These are phyloP conservation scores for Novakomyces olei DNA, from an alignment of 805 yeast genomes.

Conservation along the genomic window DNA sequence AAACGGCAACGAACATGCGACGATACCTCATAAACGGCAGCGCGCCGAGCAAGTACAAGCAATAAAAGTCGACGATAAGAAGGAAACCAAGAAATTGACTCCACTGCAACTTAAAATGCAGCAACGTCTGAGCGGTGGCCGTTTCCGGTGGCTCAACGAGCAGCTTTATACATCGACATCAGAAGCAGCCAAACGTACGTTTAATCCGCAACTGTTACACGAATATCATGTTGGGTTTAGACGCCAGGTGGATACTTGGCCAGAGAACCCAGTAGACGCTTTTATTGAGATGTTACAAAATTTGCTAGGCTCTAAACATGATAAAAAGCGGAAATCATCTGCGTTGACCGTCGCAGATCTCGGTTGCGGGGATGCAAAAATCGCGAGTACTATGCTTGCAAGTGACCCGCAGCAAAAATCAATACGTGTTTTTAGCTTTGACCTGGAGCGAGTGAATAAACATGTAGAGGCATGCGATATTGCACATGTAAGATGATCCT, in stretches of 20 bases:
- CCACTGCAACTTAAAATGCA: slow-evolving; percentile 89
- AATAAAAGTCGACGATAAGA: too few species aligned
- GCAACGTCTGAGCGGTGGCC: slow-evolving; percentile 79
- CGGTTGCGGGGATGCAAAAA: slow-evolving; percentile 98
- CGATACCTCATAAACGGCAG: too few species aligned
- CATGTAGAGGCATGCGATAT: slow-evolving; percentile 94
- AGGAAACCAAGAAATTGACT: too few species aligned
- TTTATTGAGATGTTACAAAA: slow-evolving; percentile 48
- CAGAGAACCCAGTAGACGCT: slow-evolving; percentile 92
- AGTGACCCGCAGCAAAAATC: slow-evolving; percentile 15
- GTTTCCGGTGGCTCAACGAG: slow-evolving; percentile 96
- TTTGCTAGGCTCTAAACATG: slow-evolving; percentile 10
- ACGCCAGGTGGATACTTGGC: slow-evolving; percentile 92
- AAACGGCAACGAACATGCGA: too few species aligned
- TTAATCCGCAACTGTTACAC: slow-evolving; percentile 76
- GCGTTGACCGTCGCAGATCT: slow-evolving; percentile 77
- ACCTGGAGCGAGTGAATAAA: slow-evolving; percentile 68
- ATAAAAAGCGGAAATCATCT: slow-evolving; percentile 33
- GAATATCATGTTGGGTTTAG: slow-evolving; percentile 92
- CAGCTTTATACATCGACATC: slow-evolving; percentile 80
- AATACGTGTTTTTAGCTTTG: slow-evolving; percentile 59
- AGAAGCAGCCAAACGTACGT: slow-evolving; percentile 46
- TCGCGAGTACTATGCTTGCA: slow-evolving; percentile 44
- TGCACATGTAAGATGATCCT: too few species aligned
- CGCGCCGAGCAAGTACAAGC: too few species aligned